Base-by-base conservation (phyloP, 306 rosid species). In the Lithocarpus polystachyus region DNA sequence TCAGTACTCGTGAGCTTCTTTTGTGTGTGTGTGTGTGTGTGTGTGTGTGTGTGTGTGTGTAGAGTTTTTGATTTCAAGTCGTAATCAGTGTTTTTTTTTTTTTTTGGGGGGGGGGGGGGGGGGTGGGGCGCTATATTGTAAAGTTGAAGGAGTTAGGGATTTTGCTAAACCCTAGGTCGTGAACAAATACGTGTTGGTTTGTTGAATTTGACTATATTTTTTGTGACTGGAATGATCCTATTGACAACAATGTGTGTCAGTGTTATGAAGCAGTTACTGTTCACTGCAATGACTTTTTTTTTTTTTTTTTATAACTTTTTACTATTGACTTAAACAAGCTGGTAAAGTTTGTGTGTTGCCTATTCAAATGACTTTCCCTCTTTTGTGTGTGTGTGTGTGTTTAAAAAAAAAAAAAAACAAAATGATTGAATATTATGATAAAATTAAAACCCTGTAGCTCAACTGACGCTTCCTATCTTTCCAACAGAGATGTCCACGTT, bases 141-240 rank as follows among this genome's bases (percentile, higher is more conserved):
- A 64, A 17, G 43, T 64, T 13, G 70, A 18, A 56, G 23, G 40
- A 74, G 11, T 65, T 76, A 80, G 89, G 88, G 89, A 33, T 78
- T 80, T 26, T 17, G 56, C 48, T 31, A 26, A 57, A 72, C 56
- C 85, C n/a, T 74, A 57, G 61, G 31, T 67, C 40, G 5, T 28
- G 29, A 22, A 22, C 6, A 9, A 22, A 24, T 24, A 33, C 40
- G 12, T 28, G 28, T 62, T 60, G 4, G 4, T 59, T 17, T 12
- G 2, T 17, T 24, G 6, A 29, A 64, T 26, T 64, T 61, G 35
- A 61, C 2, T 26, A 26, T 61, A 61, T 61, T 7, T 29, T 64
- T 29, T 64, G 43, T 17, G 20, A 64, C 2, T 11, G 45, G 45
- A 37, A 37, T 37, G 45, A 37, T 37, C 45, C 45, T 37, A 7